Evolutionary conservation across 306 rosid species (phyloP).

Genomic region (Dalbergia oliveri): DNA sequence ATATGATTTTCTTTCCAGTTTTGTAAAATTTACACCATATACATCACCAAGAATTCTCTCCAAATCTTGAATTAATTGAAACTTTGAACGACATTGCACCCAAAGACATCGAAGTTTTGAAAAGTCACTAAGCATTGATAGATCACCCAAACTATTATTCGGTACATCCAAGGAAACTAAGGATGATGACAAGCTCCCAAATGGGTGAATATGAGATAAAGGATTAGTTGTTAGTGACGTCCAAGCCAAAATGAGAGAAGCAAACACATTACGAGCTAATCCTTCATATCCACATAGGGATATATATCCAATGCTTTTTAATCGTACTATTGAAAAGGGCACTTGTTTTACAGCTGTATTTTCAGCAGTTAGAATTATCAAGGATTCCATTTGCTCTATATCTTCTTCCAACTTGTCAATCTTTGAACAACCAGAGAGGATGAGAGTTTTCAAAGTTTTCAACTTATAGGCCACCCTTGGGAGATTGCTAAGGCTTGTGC

Average conservation of each 20-base stretch:
- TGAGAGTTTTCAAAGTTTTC: slow-evolving; percentile 50
- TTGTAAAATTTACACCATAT: neutral
- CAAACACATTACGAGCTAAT: slow-evolving; percentile 22
- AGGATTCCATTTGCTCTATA: slow-evolving; percentile 54
- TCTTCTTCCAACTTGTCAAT: slow-evolving; percentile 47
- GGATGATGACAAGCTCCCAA: neutral
- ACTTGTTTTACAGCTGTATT: slow-evolving; percentile 42
- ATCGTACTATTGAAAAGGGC: slow-evolving; percentile 37
- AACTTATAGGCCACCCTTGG: slow-evolving; percentile 30
- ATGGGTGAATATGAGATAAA: neutral
- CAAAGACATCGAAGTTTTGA: slow-evolving; percentile 13
- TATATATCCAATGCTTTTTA: slow-evolving; percentile 42
- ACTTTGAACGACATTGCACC: slow-evolving; percentile 8
- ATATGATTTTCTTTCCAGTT: neutral
- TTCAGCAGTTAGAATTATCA: slow-evolving; percentile 50
- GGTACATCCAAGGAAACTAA: neutral
- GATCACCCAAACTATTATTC: neutral
- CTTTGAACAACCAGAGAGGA: slow-evolving; percentile 54
- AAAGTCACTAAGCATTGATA: neutral
- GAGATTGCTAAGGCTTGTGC: slow-evolving; percentile 27
- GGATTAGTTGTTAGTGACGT: slow-evolving; percentile 34
- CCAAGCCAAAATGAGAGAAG: slow-evolving; percentile 51
- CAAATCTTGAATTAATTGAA: neutral
- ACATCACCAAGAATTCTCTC: neutral
- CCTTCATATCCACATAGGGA: slow-evolving; percentile 55